Evolutionary conservation across 257 asterid species (phyloP), one percentile per base, ranked within the genome.

Genomic region (Solanum chiquidenum): DNA sequence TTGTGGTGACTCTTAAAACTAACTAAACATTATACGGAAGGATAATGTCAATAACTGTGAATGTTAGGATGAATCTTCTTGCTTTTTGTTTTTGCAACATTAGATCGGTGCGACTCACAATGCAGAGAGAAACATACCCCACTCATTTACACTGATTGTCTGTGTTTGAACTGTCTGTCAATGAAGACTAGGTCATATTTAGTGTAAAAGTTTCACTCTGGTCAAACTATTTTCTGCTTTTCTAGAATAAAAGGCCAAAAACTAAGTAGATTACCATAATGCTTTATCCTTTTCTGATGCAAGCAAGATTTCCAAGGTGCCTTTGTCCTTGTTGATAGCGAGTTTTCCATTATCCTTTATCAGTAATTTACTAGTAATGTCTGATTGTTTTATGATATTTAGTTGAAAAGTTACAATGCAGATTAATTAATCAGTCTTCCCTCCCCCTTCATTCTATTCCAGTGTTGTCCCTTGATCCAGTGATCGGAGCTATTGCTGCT

Each of bases 401-500:
- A 37, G 37, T 12, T 20, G 60, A 64, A 84, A 84, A 21, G 76
- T 84, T 58, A 34, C 76, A 6, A 33, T 60, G 5, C 12, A 12
- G 62, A 85, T 68, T 64, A 18, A 31, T 82, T 18, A 49, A 82
- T 49, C 86, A 49, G 69, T 9, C 49, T 71, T 34, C 83, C 60
- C 60, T 68, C 49, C 66, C 66, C 31, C 69, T 82, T 49, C 25
- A 18, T 82, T 49, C 60, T 58, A 25, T 31, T 87, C 55, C 88
- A 95, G 98, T 90, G 83, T 83, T 95, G n/a, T 91, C 98, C 21
- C 92, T 96, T 35, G 98, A 94, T 37, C 99, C 99, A 12, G 90
- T 95, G 84, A 88, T 95, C n/a, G 98, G 98, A 89, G 99, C 99
- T 34, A 91, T 96, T 74, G 98, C 99, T 52, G 99, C 99, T 74